phyloP scores from a whole-genome alignment of 441 rosid species.

The Populus hybrid region DNA sequence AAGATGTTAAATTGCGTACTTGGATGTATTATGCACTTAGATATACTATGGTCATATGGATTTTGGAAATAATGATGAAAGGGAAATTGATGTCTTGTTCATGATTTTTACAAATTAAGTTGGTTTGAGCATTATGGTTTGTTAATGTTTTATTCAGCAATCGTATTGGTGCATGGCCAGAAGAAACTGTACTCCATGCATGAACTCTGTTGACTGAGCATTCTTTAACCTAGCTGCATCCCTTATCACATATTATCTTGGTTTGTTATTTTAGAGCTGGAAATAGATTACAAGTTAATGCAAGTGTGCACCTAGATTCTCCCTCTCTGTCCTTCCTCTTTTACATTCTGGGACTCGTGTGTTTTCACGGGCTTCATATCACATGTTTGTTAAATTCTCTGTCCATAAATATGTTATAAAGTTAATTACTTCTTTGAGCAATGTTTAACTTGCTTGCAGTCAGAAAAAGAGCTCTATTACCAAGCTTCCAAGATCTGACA shows the following conservation, averaged over 20 bases:
- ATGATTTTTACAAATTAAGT: neutral
- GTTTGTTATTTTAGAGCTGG: neutral
- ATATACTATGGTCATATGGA: neutral
- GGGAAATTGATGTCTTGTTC: neutral
- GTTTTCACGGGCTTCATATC: neutral
- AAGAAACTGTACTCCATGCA: neutral
- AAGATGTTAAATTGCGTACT: neutral
- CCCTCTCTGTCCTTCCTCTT: neutral
- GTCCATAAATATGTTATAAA: neutral
- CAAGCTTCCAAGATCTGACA: conserved; percentile 64
- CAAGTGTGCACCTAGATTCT: neutral
- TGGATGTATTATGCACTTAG: neutral
- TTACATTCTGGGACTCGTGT: neutral
- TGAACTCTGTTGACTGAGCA: neutral
- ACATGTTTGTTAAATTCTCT: neutral
- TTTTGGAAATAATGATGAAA: neutral
- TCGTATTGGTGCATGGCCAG: neutral
- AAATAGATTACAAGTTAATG: neutral
- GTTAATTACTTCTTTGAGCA: conserved; percentile 8
- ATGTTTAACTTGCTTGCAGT: conserved; percentile 45
- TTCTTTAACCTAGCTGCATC: neutral
- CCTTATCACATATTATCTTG: neutral
- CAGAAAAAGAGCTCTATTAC: conserved; percentile 34
- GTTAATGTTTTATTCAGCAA: neutral
- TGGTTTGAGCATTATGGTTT: neutral